These are phyloP conservation scores for Nothophoma quercina DNA, from an alignment of 2,329 filamentous ascomycete genomes.

Conservation along the genomic window DNA sequence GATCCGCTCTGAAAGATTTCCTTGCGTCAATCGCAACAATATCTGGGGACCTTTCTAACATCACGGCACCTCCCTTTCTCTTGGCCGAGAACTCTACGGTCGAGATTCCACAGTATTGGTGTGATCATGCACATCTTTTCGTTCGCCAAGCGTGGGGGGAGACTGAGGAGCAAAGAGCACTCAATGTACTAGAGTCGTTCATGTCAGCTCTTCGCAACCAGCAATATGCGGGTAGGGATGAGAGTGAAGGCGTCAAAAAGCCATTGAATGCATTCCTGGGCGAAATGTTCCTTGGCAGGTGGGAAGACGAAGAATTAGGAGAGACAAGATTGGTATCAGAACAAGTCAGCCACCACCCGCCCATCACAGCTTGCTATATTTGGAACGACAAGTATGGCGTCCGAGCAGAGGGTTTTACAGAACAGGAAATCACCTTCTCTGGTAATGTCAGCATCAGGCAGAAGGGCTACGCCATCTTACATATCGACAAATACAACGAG, in stretches of 20 bases:
- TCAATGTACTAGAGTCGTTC: conserved; percentile 60
- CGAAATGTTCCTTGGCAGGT: conserved; percentile 55
- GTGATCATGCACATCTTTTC: conserved; percentile 56
- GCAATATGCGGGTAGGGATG: conserved; percentile 56
- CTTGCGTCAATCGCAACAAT: conserved; percentile 54
- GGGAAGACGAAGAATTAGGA: conserved; percentile 43
- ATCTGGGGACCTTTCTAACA: conserved; percentile 56
- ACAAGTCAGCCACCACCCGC: conserved; percentile 58
- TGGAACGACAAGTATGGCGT: conserved; percentile 56
- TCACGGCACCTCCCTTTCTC: conserved; percentile 57
- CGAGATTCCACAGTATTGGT: conserved; percentile 57
- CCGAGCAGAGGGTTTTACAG: conserved; percentile 55
- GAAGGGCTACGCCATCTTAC: conserved; percentile 55
- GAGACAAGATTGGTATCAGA: conserved; percentile 53
- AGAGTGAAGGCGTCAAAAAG: conserved; percentile 57
- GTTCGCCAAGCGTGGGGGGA: conserved; percentile 53
- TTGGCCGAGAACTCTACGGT: conserved; percentile 55
- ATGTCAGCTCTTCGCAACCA: conserved; percentile 57
- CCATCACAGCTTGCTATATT: conserved; percentile 57
- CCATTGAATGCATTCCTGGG: conserved; percentile 61
- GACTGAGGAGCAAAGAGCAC: conserved; percentile 50
- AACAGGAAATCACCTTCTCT: conserved; percentile 57
- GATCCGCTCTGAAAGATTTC: conserved; percentile 45
- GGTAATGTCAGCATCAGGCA: conserved; percentile 57
- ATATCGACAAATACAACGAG: conserved; percentile 54